Evolutionary conservation across 441 rosid species (phyloP), one percentile per base, ranked within the genome.

Genomic region (Erodium texanum): DNA sequence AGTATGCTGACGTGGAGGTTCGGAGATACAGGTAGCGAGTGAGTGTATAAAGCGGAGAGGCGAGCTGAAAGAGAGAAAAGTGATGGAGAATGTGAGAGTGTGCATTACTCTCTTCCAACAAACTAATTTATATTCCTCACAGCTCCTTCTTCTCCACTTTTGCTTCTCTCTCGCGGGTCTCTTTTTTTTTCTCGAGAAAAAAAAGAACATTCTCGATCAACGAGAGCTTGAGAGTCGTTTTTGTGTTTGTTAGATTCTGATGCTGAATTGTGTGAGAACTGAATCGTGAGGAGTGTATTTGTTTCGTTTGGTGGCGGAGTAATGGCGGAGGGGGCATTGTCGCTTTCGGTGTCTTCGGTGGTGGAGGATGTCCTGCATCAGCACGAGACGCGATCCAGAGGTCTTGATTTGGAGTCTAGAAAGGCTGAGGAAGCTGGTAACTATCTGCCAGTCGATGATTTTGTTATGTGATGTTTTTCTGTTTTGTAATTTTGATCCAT

Each of bases 291-390:
- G 38, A 0, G 36, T 52, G 8, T 27, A 54, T 20, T 23, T 61
- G 23, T 12, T n/a, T n/a, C n/a, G 66, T 24, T 65, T 54, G 23
- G 65, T 6, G 65, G 73, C 0, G 14, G 64, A 11, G 32, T 58
- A 71, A 80, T 77, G 65, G 84, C 66, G 19, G 94, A 66, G 65
- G 75, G 74, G 52, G 75, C 78, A 68, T 73, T 88, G 73, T 78
- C 87, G 50, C 88, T 90, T 75, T 83, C 90, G 22, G 86, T 82
- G 78, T 92, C 87, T 34, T 83, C 91, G n/a, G 85, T 89, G 45
- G 87, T 91, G 81, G 90, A 89, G 81, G 89, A 91, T 77, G 92
- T 88, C 7, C 81, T 91, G 70, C 90, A 88, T 71, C 96, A 89
- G 75, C 91, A 89, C 68, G 95, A 89, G 1, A 79, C 68, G 56